Base-by-base conservation (phyloP, 768 basidiomycete species). In the Lactarius vividus region DNA sequence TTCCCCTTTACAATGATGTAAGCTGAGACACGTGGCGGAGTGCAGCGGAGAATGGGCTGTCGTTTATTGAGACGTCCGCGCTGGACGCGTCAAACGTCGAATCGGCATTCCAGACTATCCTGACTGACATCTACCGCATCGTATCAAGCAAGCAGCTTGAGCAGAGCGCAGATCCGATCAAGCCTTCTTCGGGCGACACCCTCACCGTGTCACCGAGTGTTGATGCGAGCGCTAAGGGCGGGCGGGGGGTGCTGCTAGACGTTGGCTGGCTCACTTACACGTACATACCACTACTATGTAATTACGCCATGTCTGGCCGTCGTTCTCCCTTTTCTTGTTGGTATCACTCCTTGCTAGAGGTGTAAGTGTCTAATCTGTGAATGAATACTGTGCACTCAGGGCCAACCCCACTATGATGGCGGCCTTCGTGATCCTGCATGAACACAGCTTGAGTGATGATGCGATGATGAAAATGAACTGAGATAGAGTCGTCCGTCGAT, bases 71-170 rank as follows among this genome's bases (percentile, higher is more conserved):
- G 83, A 99, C 96, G 67, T 99, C 96, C 74, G 96, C 96, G 80
- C 88, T 98, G 85, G 97, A 99, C 87, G 94, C 96, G 72, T 96
- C 94, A 59, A 97, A 98, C 80, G 96, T 99, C 78, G 96, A 98
- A 79, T 80, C 85, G 64, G 97, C 96, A 59, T 99, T 99, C 88
- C 95, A 98, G 77, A 94, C 87, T 64, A 98, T 98, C 74, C 83
- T 99, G 68, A 88, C 91, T 54, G 97, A 98, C 71, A 97, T 99
- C 77, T 98, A 98, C 83, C 92, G 90, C 74, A 94, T 98, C 75
- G 94, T 95, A 42, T 98, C 96, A 60, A 91, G 87, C 84, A 98
- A 96, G 79, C 86, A 92, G 56, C 88, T 99, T 64, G 96, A 98
- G 75, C 88, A 89, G 70, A 88, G 82, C 75, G 77, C 88, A 74